phyloP scores from a whole-genome alignment of 1,284 basidiomycete genomes.

The Rhodofomes roseus region DNA sequence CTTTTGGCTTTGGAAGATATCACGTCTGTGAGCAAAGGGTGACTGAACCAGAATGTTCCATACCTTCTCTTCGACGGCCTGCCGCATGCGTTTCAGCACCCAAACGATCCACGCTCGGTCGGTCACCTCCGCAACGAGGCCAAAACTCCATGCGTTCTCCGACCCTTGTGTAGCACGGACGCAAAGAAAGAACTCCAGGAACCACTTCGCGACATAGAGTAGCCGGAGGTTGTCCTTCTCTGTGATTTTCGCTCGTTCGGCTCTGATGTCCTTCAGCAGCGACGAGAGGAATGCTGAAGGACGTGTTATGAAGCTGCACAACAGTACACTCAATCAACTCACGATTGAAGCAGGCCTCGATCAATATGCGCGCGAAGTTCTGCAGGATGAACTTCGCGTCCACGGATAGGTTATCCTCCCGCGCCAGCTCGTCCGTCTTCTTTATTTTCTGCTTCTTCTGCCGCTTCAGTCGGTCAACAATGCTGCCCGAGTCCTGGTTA shows the following conservation, averaged over 20 bases:
- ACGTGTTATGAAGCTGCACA: no score
- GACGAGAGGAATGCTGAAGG: constrained; percentile 82
- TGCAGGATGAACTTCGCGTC: constrained; percentile 72
- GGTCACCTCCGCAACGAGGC: constrained; percentile 78
- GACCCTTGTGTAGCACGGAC: constrained; percentile 44
- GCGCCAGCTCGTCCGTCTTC: constrained; percentile 69
- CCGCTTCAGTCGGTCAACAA: constrained; percentile 77
- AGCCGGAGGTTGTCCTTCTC: constrained; percentile 88
- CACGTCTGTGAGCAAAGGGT: constrained; percentile 1
- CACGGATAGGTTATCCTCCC: constrained; percentile 68
- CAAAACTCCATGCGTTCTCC: constrained; percentile 57
- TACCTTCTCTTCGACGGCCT: constrained; percentile 87
- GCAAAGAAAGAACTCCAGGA: constrained; percentile 83
- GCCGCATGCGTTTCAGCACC: constrained; percentile 85
- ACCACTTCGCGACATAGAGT: constrained; percentile 82
- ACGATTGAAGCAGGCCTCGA: constrained; percentile 87
- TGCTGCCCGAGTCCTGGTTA: constrained; percentile 64
- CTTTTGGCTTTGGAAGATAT: constrained; percentile 59
- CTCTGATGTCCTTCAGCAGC: constrained; percentile 88
- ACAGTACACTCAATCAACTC: constrained; percentile 35
- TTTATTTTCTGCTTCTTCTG: constrained; percentile 58
- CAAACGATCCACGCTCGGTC: constrained; percentile 85
- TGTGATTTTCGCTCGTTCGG: constrained; percentile 84
- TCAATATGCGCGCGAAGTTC: constrained; percentile 65
- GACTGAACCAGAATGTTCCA: constrained; percentile 10